Percentiles rank a stretch among this genome's conserved stretches.
Evolutionary conservation across 257 asterid genomes (phyloP).

Genomic region (Paulownia fortunei): DNA sequence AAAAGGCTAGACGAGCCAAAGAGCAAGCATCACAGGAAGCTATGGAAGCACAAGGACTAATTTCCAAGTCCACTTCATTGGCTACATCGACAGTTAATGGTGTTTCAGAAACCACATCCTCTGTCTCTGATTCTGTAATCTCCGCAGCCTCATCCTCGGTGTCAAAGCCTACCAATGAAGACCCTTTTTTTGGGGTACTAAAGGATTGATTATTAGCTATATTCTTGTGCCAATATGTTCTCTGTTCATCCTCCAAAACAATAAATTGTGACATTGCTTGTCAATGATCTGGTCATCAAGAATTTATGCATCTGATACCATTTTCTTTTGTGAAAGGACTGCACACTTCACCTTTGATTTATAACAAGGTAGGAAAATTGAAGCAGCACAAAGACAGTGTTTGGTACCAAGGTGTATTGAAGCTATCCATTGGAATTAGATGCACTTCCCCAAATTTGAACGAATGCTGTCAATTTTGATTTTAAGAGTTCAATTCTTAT

Average conservation of each 20-base stretch:
- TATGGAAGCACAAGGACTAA: constrained; percentile 47
- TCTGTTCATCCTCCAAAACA: not conserved
- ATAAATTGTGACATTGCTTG: not conserved
- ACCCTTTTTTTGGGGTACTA: constrained; percentile 41
- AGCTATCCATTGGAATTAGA: not conserved
- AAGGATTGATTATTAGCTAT: constrained; percentile 35
- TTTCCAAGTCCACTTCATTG: constrained; percentile 33
- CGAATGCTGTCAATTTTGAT: no score
- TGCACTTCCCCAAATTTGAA: no score
- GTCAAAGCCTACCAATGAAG: constrained; percentile 34
- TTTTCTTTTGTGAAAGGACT: not conserved
- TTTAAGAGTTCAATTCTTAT: no score
- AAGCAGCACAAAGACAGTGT: not conserved
- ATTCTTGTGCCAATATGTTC: not conserved
- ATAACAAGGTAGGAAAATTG: not conserved
- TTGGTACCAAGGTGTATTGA: not conserved
- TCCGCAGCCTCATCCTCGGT: constrained; percentile 18
- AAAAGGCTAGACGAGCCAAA: constrained; percentile 82
- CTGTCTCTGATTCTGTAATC: constrained; percentile 25
- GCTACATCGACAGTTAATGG: constrained; percentile 31
- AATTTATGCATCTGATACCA: not conserved
- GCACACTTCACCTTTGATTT: no score
- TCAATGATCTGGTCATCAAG: not conserved
- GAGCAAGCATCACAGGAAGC: constrained; percentile 76
- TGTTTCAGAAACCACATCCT: constrained; percentile 23